A percentile compares a stretch with the other conserved stretches of the same genome.
Conservation (phyloP, 2,329 filamentous ascomycete species). For the Aspergillus intermedius region DNA sequence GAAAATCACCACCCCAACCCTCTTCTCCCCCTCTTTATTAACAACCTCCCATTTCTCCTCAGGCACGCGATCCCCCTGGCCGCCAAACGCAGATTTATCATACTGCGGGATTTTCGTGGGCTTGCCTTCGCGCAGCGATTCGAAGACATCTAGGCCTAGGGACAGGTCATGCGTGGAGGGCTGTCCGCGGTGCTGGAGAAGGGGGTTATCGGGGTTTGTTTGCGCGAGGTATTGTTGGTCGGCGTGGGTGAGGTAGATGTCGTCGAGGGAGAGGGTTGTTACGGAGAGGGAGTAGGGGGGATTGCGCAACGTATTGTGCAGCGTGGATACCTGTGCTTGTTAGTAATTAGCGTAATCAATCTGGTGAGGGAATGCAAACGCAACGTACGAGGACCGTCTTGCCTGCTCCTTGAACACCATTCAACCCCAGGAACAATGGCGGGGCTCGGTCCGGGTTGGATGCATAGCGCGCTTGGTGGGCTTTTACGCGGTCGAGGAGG, state of each 20-base stretch:
- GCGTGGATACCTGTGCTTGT: slow-evolving; percentile 48
- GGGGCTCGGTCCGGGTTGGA: slow-evolving; percentile 33
- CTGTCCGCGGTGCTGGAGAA: slow-evolving; percentile 76
- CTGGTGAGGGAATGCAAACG: background rate
- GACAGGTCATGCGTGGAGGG: slow-evolving; percentile 74
- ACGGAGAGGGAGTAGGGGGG: slow-evolving; percentile 55
- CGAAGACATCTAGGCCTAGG: slow-evolving; percentile 59
- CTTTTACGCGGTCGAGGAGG: slow-evolving; percentile 55
- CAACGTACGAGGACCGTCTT: slow-evolving; percentile 73
- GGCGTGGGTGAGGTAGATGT: slow-evolving; percentile 73
- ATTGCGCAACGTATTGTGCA: slow-evolving; percentile 56
- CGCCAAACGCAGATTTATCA: slow-evolving; percentile 72
- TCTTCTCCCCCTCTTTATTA: slow-evolving; percentile 30
- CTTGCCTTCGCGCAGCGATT: slow-evolving; percentile 46
- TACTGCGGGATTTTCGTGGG: slow-evolving; percentile 64
- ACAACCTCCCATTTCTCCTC: slow-evolving; percentile 55
- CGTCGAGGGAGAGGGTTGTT: slow-evolving; percentile 75
- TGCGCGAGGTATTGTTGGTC: slow-evolving; percentile 61
- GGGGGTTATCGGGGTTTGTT: slow-evolving; percentile 61
- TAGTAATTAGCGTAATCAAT: background rate
- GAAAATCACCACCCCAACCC: slow-evolving; percentile 63
- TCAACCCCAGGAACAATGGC: slow-evolving; percentile 81
- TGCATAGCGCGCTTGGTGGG: slow-evolving; percentile 42
- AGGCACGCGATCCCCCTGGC: slow-evolving; percentile 68
- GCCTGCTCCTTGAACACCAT: slow-evolving; percentile 84